Conservation (phyloP, 2,329 filamentous ascomycete species). For the Pseudohalonectria lignicola region DNA sequence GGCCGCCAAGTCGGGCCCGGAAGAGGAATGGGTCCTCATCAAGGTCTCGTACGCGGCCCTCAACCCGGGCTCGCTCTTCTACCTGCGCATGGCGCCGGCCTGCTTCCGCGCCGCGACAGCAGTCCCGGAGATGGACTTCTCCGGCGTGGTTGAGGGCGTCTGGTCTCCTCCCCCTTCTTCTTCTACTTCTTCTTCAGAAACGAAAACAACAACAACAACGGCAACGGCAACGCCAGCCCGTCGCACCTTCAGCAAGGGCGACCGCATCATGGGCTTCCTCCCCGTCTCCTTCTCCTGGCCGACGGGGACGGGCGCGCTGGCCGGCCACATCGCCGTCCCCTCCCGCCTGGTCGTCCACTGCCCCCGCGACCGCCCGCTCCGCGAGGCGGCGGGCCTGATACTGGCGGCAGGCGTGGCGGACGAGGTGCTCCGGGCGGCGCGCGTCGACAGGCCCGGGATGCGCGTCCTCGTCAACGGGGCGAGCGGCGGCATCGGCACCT, state of each 20-base stretch:
- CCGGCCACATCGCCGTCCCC: conserved; percentile 21
- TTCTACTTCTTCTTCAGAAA: too few relatives aligned
- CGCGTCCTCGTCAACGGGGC: conserved; percentile 37
- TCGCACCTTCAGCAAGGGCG: conserved; percentile 11
- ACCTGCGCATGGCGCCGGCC: conserved; percentile 16
- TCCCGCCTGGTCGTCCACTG: conserved; percentile 13
- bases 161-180: not conserved
- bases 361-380: not conserved
- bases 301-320: conserved; percentile 19
- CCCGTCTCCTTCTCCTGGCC: conserved; percentile 10
- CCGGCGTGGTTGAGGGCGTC: conserved; percentile 14
- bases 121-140: conserved; percentile 22
- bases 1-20: conserved; percentile 7
- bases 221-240: not conserved
- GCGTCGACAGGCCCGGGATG: conserved; percentile 10
- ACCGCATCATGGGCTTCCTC: conserved; percentile 19
- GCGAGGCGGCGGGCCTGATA: conserved; percentile 15
- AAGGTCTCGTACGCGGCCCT: conserved; percentile 21
- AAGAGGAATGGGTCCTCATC: conserved; percentile 13
- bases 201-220: not conserved
- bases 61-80: conserved; percentile 23
- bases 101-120: conserved; percentile 17
- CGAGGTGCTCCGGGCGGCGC: conserved; percentile 14
- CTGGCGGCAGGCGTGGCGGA: conserved; percentile 22
- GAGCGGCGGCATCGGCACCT: conserved; percentile 36